Percentiles rank a stretch among this genome's conserved stretches.
These are phyloP conservation scores for Massarina eburnea DNA, from an alignment of 2,329 filamentous ascomycete species.

Conservation along the genomic window DNA sequence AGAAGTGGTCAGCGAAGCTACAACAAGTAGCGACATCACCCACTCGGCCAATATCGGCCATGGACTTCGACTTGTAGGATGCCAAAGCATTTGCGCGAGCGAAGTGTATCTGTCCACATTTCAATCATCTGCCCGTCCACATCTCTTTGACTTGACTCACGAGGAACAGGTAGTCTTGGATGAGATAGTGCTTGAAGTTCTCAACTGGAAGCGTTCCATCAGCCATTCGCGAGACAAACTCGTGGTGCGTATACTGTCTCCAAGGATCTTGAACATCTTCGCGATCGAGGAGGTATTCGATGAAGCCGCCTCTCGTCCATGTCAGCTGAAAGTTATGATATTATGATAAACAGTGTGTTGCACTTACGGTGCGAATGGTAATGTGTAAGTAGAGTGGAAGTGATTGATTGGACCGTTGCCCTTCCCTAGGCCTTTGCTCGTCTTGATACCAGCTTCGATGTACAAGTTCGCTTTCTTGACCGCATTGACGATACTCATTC, in stretches of 20 bases:
- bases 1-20: background rate
- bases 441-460: conserved; percentile 70
- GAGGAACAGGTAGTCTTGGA: conserved; percentile 90
- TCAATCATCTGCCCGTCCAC: conserved; percentile 7
- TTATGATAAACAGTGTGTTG: background rate
- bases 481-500: conserved; percentile 58
- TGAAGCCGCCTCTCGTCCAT: conserved; percentile 63
- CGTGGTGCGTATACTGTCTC: conserved; percentile 76
- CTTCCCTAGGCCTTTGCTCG: conserved; percentile 62
- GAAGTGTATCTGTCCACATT: conserved; percentile 70
- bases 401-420: conserved; percentile 77
- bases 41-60: conserved; percentile 72
- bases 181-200: conserved; percentile 83
- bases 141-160: conserved; percentile 51
- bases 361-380: conserved; percentile 68
- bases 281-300: conserved; percentile 78
- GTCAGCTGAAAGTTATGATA: conserved; percentile 9
- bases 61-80: conserved; percentile 77
- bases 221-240: conserved; percentile 77
- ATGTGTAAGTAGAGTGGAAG: conserved; percentile 69
- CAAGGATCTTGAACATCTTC: conserved; percentile 74
- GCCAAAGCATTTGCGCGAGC: conserved; percentile 82
- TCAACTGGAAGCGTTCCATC: conserved; percentile 72
- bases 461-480: conserved; percentile 71
- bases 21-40: background rate